Percentiles rank a stretch among this genome's conserved stretches.
phyloP scores from a whole-genome alignment of 1,284 basidiomycete species.

The Naganishia sp. region DNA sequence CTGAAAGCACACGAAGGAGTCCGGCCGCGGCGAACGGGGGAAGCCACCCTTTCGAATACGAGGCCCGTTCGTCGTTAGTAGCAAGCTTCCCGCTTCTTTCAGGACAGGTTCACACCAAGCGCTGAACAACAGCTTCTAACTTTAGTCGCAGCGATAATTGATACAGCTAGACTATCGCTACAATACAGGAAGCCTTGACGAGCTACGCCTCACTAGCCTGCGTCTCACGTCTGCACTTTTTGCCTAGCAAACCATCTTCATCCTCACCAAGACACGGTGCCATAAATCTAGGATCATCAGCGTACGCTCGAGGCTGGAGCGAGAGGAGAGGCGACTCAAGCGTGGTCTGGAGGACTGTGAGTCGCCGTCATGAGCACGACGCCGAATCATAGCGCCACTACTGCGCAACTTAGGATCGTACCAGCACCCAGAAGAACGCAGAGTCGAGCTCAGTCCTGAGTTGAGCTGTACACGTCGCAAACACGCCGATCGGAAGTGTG shows the following conservation, averaged over 20 bases:
- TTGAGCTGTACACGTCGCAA: constrained; percentile 64
- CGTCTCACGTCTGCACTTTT: background rate
- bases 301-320: background rate
- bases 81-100: too few relatives aligned
- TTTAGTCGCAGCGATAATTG: too few relatives aligned
- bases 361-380: constrained; percentile 19
- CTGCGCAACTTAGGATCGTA: constrained; percentile 60
- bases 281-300: constrained; percentile 10
- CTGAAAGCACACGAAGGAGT: too few relatives aligned
- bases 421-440: constrained; percentile 58
- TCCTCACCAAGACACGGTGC: constrained; percentile 29
- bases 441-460: constrained; percentile 61
- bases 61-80: too few relatives aligned
- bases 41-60: too few relatives aligned
- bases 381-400: constrained; percentile 55
- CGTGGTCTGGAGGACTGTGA: too few relatives aligned
- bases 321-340: background rate
- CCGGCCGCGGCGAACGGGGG: too few relatives aligned
- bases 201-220: too few relatives aligned
- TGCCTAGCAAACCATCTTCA: constrained; percentile 16
- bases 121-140: too few relatives aligned
- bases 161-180: too few relatives aligned
- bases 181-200: too few relatives aligned
- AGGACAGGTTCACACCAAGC: too few relatives aligned
- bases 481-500: constrained; percentile 60